These are phyloP conservation scores for Phytopythium chamaehyphon DNA, from an alignment of 352 stramenopile genomes.

Conservation along the genomic window DNA sequence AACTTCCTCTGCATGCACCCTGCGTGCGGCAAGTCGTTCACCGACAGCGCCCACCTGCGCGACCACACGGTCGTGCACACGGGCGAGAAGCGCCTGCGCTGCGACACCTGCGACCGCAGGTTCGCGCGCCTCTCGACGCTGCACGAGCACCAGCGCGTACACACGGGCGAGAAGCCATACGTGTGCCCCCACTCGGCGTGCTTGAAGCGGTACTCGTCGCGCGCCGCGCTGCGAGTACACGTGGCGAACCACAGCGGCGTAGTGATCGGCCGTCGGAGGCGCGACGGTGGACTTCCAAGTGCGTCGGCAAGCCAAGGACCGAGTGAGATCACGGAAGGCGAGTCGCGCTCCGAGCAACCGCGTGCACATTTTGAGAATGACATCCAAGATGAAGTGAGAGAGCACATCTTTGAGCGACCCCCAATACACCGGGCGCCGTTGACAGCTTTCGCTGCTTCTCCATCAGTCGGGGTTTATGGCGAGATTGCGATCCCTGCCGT, in stretches of 20 bases:
- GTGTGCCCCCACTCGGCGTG: conserved; percentile 43
- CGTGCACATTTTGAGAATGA: too few species aligned
- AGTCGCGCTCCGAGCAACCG: too few species aligned
- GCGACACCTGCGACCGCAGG: conserved; percentile 35
- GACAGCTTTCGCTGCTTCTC: too few species aligned
- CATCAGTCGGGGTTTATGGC: too few species aligned
- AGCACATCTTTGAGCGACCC: too few species aligned
- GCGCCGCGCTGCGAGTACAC: conserved; percentile 60
- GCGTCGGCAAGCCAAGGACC: too few species aligned
- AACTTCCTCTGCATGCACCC: conserved; percentile 71
- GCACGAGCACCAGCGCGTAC: conserved; percentile 61
- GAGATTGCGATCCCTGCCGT: too few species aligned
- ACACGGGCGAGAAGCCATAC: conserved; percentile 74
- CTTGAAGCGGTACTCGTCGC: conserved; percentile 63
- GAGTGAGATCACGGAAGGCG: too few species aligned
- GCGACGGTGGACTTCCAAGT: neutral
- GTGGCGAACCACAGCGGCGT: conserved; percentile 22
- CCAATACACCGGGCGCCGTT: too few species aligned
- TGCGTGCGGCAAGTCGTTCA: conserved; percentile 65
- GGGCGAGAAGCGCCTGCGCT: conserved; percentile 58
- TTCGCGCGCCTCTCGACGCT: conserved; percentile 56
- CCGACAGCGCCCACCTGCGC: conserved; percentile 59
- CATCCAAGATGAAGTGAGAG: too few species aligned
- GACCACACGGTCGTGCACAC: conserved; percentile 76
- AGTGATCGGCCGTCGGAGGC: neutral